phyloP scores from a whole-genome alignment of 306 rosid species.

The Sophora flavescens region DNA sequence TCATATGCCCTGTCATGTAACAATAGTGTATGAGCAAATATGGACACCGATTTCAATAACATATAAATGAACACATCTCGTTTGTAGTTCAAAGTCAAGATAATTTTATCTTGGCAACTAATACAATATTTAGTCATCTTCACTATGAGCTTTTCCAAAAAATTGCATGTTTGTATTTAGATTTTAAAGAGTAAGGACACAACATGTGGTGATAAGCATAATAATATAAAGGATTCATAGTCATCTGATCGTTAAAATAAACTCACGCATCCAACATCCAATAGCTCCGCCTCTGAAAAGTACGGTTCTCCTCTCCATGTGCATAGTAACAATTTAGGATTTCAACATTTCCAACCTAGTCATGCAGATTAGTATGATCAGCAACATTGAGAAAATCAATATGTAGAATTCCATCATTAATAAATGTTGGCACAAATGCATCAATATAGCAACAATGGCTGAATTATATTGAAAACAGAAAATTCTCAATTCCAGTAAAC shows the following conservation, averaged over 20 bases:
- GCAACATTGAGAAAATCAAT: slow-evolving; percentile 41
- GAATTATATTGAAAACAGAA: slow-evolving; percentile 6
- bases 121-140: slow-evolving; percentile 1
- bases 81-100: slow-evolving; percentile 24
- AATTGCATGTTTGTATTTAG: background rate
- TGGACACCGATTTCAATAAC: slow-evolving; percentile 16
- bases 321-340: slow-evolving; percentile 94
- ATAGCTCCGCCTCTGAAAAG: slow-evolving; percentile 93
- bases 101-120: slow-evolving; percentile 37
- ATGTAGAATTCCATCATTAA: slow-evolving; percentile 38
- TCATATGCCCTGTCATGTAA: slow-evolving; percentile 80
- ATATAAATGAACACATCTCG: slow-evolving; percentile 3
- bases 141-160: slow-evolving; percentile 16
- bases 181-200: slow-evolving; percentile 13
- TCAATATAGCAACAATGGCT: slow-evolving; percentile 27
- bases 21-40: slow-evolving; percentile 43
- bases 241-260: slow-evolving; percentile 39
- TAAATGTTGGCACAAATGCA: slow-evolving; percentile 16
- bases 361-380: slow-evolving; percentile 46
- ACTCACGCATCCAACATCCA: slow-evolving; percentile 99
- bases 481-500: slow-evolving; percentile 27
- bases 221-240: slow-evolving; percentile 32
- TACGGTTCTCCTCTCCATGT: slow-evolving; percentile 89
- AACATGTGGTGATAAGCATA: slow-evolving; percentile 19
- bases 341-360: slow-evolving; percentile 91